Base-by-base conservation (phyloP, 2,329 filamentous ascomycete species). In the Aureobasidium leucospermi region DNA sequence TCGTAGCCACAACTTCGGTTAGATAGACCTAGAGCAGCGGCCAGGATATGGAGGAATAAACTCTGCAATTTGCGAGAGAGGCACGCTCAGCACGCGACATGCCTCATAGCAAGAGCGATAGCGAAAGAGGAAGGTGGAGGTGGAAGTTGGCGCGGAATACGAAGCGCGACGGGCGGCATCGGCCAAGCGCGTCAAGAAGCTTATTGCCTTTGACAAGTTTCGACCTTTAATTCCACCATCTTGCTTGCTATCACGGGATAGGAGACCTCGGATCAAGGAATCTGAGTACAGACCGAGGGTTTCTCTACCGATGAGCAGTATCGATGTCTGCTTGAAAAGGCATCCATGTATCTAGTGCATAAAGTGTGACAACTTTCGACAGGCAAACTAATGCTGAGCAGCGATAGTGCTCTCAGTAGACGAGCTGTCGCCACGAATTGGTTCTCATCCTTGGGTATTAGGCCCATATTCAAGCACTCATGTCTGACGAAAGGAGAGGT, bases 121-220 rank as follows among this genome's bases (percentile, higher is more conserved):
- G 48, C 48, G 48, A 52, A 52, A 52, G 36, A 52, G 48, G 48
- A 52, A 52, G 48, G 48, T 52, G 36, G 16, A 19, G 34, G 32
- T 39, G 48, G 32, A 51, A 13, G 19, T 38, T 19, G 19, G 23
- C 32, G 23, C 41, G 36, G 23, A 51, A 51, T 52, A 52, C 48
- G 48, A 52, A 52, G 48, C 48, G 11, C 48, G 34, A 41, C 48
- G 19, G 48, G 47, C 47, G 34, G 48, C 48, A 52, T 52, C 48
- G 48, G 48, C 48, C 48, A 52, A 52, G 48, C 48, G 48, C 36
- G 23, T 52, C 36, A 41, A 39, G 36, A 41, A 41, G 48, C 48
- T 51, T 51, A 19, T 15, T 51, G 19, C 11, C 13, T 28, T 7
- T 52, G 48, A 52, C 48, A 52, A 52, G 48, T 52, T 52, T 52